Evolutionary conservation across 352 stramenopile genomes (phyloP).

Genomic region (Globisporangium carolinianum): DNA sequence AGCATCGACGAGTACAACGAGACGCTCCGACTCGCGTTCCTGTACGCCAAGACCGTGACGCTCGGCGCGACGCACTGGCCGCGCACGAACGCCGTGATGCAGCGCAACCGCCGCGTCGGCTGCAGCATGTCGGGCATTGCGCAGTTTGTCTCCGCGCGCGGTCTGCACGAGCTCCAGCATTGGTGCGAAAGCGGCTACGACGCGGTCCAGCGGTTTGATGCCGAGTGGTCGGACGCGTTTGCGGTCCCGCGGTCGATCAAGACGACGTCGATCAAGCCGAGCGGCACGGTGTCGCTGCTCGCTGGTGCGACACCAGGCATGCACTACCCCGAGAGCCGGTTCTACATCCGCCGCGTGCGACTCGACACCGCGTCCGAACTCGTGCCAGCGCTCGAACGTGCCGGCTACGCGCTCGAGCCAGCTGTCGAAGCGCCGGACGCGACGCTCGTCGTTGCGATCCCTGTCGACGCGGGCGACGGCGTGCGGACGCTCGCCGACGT

Average conservation of each 20-base stretch:
- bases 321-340: constrained; percentile 91
- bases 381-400: constrained; percentile 52
- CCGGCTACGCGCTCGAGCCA: constrained; percentile 79
- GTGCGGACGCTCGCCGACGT: constrained; percentile 81
- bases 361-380: constrained; percentile 81
- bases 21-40: constrained; percentile 83
- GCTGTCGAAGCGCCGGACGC: constrained; percentile 46
- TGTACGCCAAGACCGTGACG: constrained; percentile 95
- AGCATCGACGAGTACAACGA: constrained; percentile 83
- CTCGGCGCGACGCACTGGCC: constrained; percentile 89
- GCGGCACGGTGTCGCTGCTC: constrained; percentile 89
- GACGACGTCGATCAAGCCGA: constrained; percentile 89
- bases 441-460: constrained; percentile 89
- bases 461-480: constrained; percentile 82
- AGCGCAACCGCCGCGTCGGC: constrained; percentile 89
- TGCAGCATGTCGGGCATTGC: constrained; percentile 91
- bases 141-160: constrained; percentile 84
- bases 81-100: constrained; percentile 89
- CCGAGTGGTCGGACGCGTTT: constrained; percentile 59
- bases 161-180: constrained; percentile 72
- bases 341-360: constrained; percentile 89
- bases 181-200: constrained; percentile 88
- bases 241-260: constrained; percentile 88
- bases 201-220: constrained; percentile 67
- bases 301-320: constrained; percentile 90